Base-by-base conservation (phyloP, 768 basidiomycete species). In the Mycena floridula region DNA sequence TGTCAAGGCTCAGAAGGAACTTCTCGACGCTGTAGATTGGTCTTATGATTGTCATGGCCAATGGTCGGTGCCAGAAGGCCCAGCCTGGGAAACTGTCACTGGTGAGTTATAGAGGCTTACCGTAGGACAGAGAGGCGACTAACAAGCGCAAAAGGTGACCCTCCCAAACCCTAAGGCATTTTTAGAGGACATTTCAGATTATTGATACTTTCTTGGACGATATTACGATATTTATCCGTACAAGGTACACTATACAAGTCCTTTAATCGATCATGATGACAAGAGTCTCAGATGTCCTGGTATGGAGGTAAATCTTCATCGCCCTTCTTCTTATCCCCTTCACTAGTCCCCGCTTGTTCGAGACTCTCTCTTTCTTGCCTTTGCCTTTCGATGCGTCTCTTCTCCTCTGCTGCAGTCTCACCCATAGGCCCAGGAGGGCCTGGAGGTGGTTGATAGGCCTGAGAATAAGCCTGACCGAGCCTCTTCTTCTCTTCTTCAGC, bases 21-120 rank as follows among this genome's bases (percentile, higher is more conserved):
- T 77, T 27, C 81, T 90, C 16, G 64, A 54, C 25, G 65, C 73
- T 49, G 80, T 82, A 16, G 83, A 91, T 57, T 94, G 85, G 81
- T 64, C 56, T 6, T 82, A 79, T 64, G 85, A 81, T 35, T 95
- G 92, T 58, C 60, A 72, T 52, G 88, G 85, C 3, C 70, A 86
- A 51, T 95, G 89, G 88, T 62, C 63, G 1, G 72, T 92, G 0
- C 82, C 85, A 0, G 62, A 69, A 15, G 88, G 87, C 0, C 54
- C 67, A 0, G 70, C 61, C 2, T 92, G 89, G 89, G 74, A 79
- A 54, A 90, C 87, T 6, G 77, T 77, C 7, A 82, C 73, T 2
- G 87, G 87, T n/a, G 74, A 79, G 30, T 68, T 79, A 15, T 83
- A 84, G 6, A 60, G n/a, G n/a, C n/a, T n/a, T n/a, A n/a, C n/a